These are phyloP conservation scores for Gracilaria vermiculophylla DNA, from an alignment of 23 red algal genomes.

Conservation along the genomic window DNA sequence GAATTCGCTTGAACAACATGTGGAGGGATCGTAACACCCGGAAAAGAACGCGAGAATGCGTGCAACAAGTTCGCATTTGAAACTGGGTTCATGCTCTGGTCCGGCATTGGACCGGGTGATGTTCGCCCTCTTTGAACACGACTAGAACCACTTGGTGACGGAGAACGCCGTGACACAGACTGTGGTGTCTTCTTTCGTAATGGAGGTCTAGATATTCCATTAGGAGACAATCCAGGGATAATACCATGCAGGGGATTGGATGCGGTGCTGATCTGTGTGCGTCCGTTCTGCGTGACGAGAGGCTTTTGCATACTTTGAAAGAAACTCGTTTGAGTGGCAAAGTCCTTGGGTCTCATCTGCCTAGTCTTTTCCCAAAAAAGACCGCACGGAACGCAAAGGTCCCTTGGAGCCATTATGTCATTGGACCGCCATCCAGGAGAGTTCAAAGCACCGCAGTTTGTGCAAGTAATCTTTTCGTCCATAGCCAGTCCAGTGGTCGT, in stretches of 20 bases:
- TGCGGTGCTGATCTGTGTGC: neutral
- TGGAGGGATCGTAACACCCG: neutral
- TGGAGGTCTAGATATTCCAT: slow-evolving; percentile 27
- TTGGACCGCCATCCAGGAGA: slow-evolving; percentile 5
- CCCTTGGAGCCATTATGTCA: neutral
- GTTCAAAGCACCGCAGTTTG: slow-evolving; percentile 2
- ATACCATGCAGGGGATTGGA: neutral
- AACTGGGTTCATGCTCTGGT: neutral
- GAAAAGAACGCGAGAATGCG: neutral
- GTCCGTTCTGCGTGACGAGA: neutral
- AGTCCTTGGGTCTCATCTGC: slow-evolving; percentile 38
- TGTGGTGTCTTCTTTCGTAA: slow-evolving; percentile 39
- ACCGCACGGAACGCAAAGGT: slow-evolving; percentile 21
- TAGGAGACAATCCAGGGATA: neutral
- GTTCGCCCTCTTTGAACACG: neutral
- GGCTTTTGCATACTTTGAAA: slow-evolving; percentile 21
- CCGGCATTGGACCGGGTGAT: neutral
- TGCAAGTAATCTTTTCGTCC: neutral
- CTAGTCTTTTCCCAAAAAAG: slow-evolving; percentile 47
- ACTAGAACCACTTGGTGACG: slow-evolving; percentile 3
- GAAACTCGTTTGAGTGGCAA: neutral
- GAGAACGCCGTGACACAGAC: neutral
- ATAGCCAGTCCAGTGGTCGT: neutral
- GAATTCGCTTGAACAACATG: neutral
- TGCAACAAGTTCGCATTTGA: neutral